Base-by-base conservation (phyloP, 441 rosid genomes). In the Theobroma grandiflorum region DNA sequence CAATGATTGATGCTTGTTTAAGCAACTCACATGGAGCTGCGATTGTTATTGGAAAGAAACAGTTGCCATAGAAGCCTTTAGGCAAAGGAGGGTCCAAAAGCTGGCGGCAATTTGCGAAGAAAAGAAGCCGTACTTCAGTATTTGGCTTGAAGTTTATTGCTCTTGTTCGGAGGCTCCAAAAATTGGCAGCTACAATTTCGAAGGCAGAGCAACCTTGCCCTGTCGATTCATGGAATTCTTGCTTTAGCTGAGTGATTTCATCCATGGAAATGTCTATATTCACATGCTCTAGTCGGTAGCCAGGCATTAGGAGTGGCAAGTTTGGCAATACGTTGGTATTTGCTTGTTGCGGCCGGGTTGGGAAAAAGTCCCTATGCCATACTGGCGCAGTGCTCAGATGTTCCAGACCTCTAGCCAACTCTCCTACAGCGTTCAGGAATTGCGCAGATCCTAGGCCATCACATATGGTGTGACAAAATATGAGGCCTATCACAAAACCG, bases 391-490 rank as follows among this genome's bases (percentile, higher is more conserved):
- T 74, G 80, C 72, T 58, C 2, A 78, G 88, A 72, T 37, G 76
- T 12, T 80, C 70, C 20, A 77, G 50, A 7, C 91, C 91, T 82
- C 91, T 66, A 1, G 93, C 95, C 7, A 86, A 37, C 79, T 90
- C 91, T 3, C 93, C 94, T 6, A 89, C 85, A 6, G 93, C 95
- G 20, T 84, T 86, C 8, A 93, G 77, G 74, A 93, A 93, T 43
- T 85, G 94, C 38, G 91, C 92, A 16, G 94, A 93, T 75, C 95
- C 94, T 2, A 91, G 88, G 18, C 94, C 95, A 73, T 93, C 95
- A 4, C 93, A 89, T 18, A 93, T 77, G n/a, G 83, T 78, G 81
- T 91, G 95, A 79, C 91, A 85, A 80, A 87, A 91, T 67, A 84
- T 79, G 8, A 91, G 87, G 43, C 94, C 97, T 26, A 89, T 87